Conservation (phyloP, 192 early-diverging fungal genomes). For the Gamsiella multidivaricata region DNA sequence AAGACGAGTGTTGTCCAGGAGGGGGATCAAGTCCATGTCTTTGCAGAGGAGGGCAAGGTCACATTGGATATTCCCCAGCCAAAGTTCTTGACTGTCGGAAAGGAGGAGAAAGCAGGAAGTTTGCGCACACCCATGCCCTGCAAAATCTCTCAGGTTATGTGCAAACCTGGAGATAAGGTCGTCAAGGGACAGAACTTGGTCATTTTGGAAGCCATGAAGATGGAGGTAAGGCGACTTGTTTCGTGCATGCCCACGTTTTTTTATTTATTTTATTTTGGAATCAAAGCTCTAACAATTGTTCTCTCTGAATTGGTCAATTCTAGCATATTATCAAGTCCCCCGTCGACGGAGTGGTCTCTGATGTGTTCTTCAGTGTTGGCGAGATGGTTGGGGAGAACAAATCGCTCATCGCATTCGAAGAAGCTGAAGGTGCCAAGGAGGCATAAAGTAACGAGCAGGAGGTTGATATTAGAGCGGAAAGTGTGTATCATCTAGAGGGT, state of each 20-base stretch:
- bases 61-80: conserved; percentile 69
- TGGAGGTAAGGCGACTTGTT: conserved; percentile 96
- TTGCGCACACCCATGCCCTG: conserved; percentile 97
- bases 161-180: conserved; percentile 78
- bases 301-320: no score
- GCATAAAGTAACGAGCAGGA: no score
- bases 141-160: conserved; percentile 88
- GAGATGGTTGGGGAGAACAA: conserved; percentile 92
- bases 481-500: no score
- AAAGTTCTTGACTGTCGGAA: conserved; percentile 60
- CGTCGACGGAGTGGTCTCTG: conserved; percentile 72
- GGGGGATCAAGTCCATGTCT: conserved; percentile 55
- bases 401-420: conserved; percentile 78
- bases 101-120: conserved; percentile 64
- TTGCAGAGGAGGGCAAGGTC: conserved; percentile 56
- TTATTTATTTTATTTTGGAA: conserved; percentile 1
- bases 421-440: conserved; percentile 45
- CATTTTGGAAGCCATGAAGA: conserved; percentile 98
- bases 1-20: conserved; percentile 73
- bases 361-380: conserved; percentile 84
- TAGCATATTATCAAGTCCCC: conserved; percentile 90
- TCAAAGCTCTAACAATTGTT: no score
- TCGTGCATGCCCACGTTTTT: background rate
- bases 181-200: conserved; percentile 84
- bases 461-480: no score